Conservation (phyloP, 306 rosid genomes). For the Cicer cuneatum region DNA sequence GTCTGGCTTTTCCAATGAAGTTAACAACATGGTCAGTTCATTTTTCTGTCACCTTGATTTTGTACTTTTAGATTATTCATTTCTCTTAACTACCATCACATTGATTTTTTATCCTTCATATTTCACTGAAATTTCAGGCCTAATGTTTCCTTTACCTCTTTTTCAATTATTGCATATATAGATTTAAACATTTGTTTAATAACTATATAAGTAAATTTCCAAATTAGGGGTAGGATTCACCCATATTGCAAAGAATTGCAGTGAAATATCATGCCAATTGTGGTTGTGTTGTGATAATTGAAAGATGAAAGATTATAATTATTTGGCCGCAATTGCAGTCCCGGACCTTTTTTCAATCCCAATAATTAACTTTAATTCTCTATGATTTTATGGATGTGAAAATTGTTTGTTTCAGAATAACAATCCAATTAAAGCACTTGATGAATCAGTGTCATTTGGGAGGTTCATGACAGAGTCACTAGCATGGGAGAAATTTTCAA, state of each 20-base stretch:
- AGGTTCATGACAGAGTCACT: conserved; percentile 70
- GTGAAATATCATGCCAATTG: not conserved
- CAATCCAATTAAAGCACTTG: conserved; percentile 55
- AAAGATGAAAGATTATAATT: not conserved
- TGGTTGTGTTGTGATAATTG: not conserved
- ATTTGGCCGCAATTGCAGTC: no score
- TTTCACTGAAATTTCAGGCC: not conserved
- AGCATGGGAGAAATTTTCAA: conserved; percentile 85
- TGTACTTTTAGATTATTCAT: conserved; percentile 18
- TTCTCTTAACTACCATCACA: not conserved
- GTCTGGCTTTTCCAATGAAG: conserved; percentile 61
- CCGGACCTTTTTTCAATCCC: no score
- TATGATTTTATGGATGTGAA: conserved; percentile 24
- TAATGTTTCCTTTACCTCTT: not conserved
- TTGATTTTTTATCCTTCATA: not conserved
- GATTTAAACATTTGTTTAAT: not conserved
- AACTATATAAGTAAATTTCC: not conserved
- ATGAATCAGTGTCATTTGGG: conserved; percentile 80
- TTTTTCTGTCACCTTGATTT: not conserved
- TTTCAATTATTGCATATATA: not conserved
- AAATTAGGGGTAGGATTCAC: not conserved
- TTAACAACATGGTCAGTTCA: conserved; percentile 61
- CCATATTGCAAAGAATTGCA: not conserved
- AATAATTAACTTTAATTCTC: not conserved
- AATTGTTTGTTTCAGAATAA: conserved; percentile 53